phyloP scores from a whole-genome alignment of 2,329 filamentous ascomycete genomes.

The Penicillium oxalicum region DNA sequence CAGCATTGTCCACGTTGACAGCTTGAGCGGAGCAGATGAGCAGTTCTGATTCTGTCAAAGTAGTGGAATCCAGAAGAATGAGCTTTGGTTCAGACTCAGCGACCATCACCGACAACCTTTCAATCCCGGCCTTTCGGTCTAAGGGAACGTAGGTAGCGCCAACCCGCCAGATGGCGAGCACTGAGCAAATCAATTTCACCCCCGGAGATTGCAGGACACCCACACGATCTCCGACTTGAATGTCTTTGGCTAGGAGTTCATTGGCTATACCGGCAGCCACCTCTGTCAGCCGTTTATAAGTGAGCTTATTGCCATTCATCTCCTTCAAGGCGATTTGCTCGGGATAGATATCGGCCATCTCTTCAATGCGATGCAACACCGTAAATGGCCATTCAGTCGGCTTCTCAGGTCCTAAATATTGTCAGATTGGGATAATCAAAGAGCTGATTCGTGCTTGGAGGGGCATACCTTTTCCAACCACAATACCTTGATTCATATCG shows the following conservation, averaged over 20 bases:
- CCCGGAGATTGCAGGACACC: conserved; percentile 38
- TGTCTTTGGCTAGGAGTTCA: conserved; percentile 17
- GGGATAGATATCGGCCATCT: conserved; percentile 22
- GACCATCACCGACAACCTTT: conserved; percentile 22
- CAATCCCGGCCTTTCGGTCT: conserved; percentile 22
- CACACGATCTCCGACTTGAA: conserved; percentile 24
- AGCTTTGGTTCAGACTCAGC: conserved; percentile 6
- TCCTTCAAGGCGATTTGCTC: conserved; percentile 26
- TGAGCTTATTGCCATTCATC: conserved; percentile 22
- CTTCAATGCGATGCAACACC: conserved; percentile 32
- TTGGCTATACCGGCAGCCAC: conserved; percentile 33
- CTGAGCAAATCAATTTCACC: conserved; percentile 23
- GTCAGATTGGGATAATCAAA: background rate
- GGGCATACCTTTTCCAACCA: conserved; percentile 14
- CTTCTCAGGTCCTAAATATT: conserved; percentile 15
- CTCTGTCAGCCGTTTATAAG: conserved; percentile 33
- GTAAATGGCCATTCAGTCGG: conserved; percentile 31
- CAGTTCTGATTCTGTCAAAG: conserved; percentile 1
- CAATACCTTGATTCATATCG: conserved; percentile 14
- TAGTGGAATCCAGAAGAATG: conserved; percentile 10
- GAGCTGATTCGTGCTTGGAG: background rate
- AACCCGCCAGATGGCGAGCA: conserved; percentile 29
- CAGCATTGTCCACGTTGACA: conserved; percentile 5
- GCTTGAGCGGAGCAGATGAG: conserved; percentile 3
- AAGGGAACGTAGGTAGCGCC: conserved; percentile 33